Percentiles rank a stretch among this genome's conserved stretches.
These are phyloP conservation scores for Arthrobotrys entomopaga DNA, from an alignment of 2,329 filamentous ascomycete species.

Conservation along the genomic window DNA sequence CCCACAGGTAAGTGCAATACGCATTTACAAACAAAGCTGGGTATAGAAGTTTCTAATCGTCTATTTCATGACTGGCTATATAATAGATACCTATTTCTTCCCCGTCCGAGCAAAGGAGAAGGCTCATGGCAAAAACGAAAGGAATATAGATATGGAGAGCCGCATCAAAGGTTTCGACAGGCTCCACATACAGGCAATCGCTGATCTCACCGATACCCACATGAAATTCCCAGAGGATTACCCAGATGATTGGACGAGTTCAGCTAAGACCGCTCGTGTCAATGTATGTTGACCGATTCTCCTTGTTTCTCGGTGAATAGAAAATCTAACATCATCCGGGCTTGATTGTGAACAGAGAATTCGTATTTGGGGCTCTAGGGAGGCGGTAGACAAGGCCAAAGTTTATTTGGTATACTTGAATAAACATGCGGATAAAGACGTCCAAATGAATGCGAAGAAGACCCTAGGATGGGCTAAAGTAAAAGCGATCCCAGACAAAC, in stretches of 20 bases:
- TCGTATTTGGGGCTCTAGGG: slow-evolving; percentile 56
- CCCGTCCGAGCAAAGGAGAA: slow-evolving; percentile 23
- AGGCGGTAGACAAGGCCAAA: slow-evolving; percentile 56
- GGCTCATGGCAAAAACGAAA: slow-evolving; percentile 13
- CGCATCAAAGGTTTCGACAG: slow-evolving; percentile 34
- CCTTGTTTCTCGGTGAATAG: too few species aligned
- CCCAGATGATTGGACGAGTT: slow-evolving; percentile 27
- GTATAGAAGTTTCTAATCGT: too few species aligned
- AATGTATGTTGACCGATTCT: slow-evolving; percentile 20
- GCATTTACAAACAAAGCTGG: too few species aligned
- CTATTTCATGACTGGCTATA: neutral
- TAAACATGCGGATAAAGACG: slow-evolving; percentile 55
- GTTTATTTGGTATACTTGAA: slow-evolving; percentile 56
- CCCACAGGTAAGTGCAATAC: slow-evolving; percentile 29
- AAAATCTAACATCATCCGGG: too few species aligned
- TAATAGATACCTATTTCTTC: slow-evolving; percentile 37
- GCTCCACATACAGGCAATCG: slow-evolving; percentile 42
- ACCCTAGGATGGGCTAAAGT: slow-evolving; percentile 55
- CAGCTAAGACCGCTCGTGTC: neutral
- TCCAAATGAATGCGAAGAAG: slow-evolving; percentile 44
- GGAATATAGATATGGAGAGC: slow-evolving; percentile 33
- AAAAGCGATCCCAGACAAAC: slow-evolving; percentile 54
- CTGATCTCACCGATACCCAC: slow-evolving; percentile 43
- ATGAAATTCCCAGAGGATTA: slow-evolving; percentile 50
- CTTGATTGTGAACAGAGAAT: slow-evolving; percentile 43